Conservation (phyloP, 441 rosid species). For the Gossypium schwendimanii region DNA sequence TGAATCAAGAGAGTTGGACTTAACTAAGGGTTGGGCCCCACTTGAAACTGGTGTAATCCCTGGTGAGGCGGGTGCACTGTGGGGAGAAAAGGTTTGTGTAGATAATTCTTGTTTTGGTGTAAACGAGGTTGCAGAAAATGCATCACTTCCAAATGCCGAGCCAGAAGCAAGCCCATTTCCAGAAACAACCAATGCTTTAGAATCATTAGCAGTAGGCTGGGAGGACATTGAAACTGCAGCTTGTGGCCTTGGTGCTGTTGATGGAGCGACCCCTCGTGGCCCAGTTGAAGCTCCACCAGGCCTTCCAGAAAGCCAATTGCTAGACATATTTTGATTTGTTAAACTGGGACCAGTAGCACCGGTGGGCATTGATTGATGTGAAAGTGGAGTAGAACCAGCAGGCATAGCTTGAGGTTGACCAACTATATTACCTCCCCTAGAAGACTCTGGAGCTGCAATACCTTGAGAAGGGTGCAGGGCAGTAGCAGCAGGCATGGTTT, state of each 20-base stretch:
- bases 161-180: constrained; percentile 51
- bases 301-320: constrained; percentile 53
- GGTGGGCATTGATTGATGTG: constrained; percentile 31
- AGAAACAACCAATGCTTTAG: constrained; percentile 50
- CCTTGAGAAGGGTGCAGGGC: constrained; percentile 41
- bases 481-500: constrained; percentile 31
- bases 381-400: constrained; percentile 27
- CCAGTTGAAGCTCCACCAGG: constrained; percentile 37
- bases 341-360: constrained; percentile 32
- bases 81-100: constrained; percentile 32
- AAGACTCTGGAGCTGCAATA: constrained; percentile 34
- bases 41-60: constrained; percentile 42
- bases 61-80: constrained; percentile 34
- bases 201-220: constrained; percentile 32
- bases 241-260: constrained; percentile 37
- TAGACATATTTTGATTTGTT: constrained; percentile 40
- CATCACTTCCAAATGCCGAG: constrained; percentile 48
- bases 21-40: constrained; percentile 45
- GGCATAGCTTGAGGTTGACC: constrained; percentile 40
- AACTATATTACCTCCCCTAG: constrained; percentile 41
- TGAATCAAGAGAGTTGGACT: constrained; percentile 58
- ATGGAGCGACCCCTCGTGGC: constrained; percentile 31
- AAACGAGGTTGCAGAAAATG: constrained; percentile 46
- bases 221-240: constrained; percentile 32
- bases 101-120: constrained; percentile 45